Base-by-base conservation (phyloP, 805 yeast genomes). In the Starmerella asiatica region DNA sequence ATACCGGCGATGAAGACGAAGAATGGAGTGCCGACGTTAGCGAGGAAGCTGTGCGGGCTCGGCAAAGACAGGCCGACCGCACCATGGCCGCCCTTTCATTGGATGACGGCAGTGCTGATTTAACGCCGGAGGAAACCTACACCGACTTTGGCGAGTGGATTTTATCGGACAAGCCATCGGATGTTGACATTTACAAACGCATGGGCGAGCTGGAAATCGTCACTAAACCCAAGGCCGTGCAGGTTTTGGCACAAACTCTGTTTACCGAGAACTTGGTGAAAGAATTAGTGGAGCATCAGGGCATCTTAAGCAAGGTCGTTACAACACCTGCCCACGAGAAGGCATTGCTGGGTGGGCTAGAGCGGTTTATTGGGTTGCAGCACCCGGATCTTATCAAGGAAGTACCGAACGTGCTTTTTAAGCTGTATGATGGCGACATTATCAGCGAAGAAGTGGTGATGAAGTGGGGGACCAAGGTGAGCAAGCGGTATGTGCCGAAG, bases 21-120 rank as follows among this genome's bases (percentile, higher is more conserved):
- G 94, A 83, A 50, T 88, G 97, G 97, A 84, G 95, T 16, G 94
- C 86, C 32, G 98, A 88, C 61, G 83, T 86, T 73, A 81, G 94
- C 36, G 91, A 82, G 60, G 97, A 85, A 64, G 97, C 97, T 43
- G 83, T 88, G 49, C 77, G 79, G 57, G 84, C 81, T 34, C 81
- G 98, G 64, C 94, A 94, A 33, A 66, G 75, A 53, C 93, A 82
- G 59, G 69, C 85, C 49, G 93, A 84, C 62, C 65, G 73, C 43
- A 49, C 60, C 48, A 30, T 52, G 57, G 39, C 62, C 60, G 40
- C 46, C 18, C 45, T 58, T 27, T 53, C 51, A 14, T 60, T 60
- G 28, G 64, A 56, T 8, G 59, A 56, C 19, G 32, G 29, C 6
- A 35, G 26, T 15, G 29, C 23, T 9, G 42, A 64, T 26, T 62